phyloP scores from a whole-genome alignment of 208 protist genomes.

The Trichomonas gallinae region DNA sequence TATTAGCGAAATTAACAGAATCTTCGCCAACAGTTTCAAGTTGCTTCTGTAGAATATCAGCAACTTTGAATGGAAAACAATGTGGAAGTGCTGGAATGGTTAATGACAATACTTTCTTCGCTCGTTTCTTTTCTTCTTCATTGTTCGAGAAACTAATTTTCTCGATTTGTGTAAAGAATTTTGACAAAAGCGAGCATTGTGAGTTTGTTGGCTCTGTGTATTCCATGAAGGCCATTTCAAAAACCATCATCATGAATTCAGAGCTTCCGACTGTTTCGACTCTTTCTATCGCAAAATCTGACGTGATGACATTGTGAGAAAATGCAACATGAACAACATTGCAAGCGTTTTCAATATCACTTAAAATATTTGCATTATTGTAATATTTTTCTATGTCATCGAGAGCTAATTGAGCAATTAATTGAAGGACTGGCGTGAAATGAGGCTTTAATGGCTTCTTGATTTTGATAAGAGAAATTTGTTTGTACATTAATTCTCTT shows the following conservation, averaged over 20 bases:
- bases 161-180: not conserved
- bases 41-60: not conserved
- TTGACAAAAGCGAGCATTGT: not conserved
- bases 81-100: not conserved
- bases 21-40: not conserved
- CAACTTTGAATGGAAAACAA: not conserved
- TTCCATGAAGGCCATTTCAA: not conserved
- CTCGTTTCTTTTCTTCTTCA: no score
- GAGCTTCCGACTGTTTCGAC: not conserved
- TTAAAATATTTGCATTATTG: not conserved
- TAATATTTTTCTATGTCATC: not conserved
- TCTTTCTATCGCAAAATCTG: not conserved
- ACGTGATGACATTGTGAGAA: not conserved
- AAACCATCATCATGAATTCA: not conserved
- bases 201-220: not conserved
- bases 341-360: not conserved
- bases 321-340: not conserved
- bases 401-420: not conserved
- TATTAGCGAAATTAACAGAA: not conserved
- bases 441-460: not conserved
- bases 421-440: not conserved
- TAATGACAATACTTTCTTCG: no score
- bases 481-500: not conserved
- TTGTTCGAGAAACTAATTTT: no score
- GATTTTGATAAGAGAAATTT: not conserved